These are phyloP conservation scores for Discostella stelligeroides DNA, from an alignment of 108 stramenopile genomes.

Conservation along the genomic window DNA sequence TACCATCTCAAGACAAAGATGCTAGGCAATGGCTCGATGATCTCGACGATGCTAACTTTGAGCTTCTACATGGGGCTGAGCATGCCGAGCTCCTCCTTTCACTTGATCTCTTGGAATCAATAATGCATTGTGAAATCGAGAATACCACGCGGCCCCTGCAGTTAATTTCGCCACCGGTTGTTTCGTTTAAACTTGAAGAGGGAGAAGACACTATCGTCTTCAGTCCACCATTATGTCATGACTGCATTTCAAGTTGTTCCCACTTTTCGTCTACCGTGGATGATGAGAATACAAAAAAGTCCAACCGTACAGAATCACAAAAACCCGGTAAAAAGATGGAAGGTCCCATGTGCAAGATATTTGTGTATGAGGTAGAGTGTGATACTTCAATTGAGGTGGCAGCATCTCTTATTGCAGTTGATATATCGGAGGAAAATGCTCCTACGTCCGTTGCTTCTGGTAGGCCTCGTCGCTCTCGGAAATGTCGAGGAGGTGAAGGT, in stretches of 20 bases:
- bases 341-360: slow-evolving; percentile 14
- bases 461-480: slow-evolving; percentile 35
- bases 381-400: slow-evolving; percentile 40
- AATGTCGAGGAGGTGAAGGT: slow-evolving; percentile 22
- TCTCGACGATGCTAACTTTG: slow-evolving; percentile 18
- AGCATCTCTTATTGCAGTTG: slow-evolving; percentile 23
- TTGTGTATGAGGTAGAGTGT: slow-evolving; percentile 47
- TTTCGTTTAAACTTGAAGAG: slow-evolving; percentile 9
- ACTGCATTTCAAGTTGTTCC: neutral
- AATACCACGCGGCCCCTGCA: neutral
- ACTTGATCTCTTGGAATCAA: slow-evolving; percentile 22
- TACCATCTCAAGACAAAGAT: neutral
- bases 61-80: slow-evolving; percentile 17
- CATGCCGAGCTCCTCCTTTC: slow-evolving; percentile 21
- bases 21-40: slow-evolving; percentile 20
- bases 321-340: neutral
- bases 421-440: slow-evolving; percentile 6
- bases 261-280: neutral
- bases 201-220: neutral
- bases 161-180: neutral
- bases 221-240: neutral
- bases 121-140: slow-evolving; percentile 10
- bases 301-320: neutral
- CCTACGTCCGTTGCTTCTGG: slow-evolving; percentile 4
- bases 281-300: neutral